Conservation (phyloP, 1,139 yeast species). For the Hemisphaericaspora subhashii region DNA sequence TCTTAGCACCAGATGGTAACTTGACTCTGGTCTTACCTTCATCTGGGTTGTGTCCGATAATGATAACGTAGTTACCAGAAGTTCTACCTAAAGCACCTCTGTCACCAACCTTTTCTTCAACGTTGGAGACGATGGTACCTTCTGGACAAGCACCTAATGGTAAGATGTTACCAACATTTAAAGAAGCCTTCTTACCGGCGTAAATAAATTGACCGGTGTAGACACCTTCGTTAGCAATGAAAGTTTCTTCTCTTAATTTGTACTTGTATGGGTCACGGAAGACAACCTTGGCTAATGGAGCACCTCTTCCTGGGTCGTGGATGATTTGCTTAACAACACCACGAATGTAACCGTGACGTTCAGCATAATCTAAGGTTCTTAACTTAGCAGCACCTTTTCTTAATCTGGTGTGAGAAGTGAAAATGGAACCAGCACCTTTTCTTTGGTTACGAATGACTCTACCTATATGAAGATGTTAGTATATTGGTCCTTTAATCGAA, state of each 20-base stretch:
- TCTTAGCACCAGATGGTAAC: conserved; percentile 99
- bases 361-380: conserved; percentile 98
- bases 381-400: conserved; percentile 99
- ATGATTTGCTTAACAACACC: conserved; percentile 98
- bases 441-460: conserved; percentile 99
- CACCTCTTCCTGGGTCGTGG: conserved; percentile 99
- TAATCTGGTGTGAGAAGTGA: conserved; percentile 99
- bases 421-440: conserved; percentile 99
- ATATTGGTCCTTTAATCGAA: conserved; percentile 7
- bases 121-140: conserved; percentile 98
- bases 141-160: conserved; percentile 98
- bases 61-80: conserved; percentile 98
- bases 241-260: conserved; percentile 97
- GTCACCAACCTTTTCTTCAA: conserved; percentile 99
- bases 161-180: conserved; percentile 95
- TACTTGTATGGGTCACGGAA: conserved; percentile 99
- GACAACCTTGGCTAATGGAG: conserved; percentile 98
- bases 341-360: conserved; percentile 99
- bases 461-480: conserved; percentile 55
- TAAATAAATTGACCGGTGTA: conserved; percentile 99
- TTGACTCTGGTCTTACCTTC: conserved; percentile 99
- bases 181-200: conserved; percentile 98
- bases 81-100: conserved; percentile 99
- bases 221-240: conserved; percentile 99
- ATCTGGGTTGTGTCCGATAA: conserved; percentile 98